These are phyloP conservation scores for Bretziella fagacearum DNA, from an alignment of 2,329 filamentous ascomycete species.

Conservation along the genomic window DNA sequence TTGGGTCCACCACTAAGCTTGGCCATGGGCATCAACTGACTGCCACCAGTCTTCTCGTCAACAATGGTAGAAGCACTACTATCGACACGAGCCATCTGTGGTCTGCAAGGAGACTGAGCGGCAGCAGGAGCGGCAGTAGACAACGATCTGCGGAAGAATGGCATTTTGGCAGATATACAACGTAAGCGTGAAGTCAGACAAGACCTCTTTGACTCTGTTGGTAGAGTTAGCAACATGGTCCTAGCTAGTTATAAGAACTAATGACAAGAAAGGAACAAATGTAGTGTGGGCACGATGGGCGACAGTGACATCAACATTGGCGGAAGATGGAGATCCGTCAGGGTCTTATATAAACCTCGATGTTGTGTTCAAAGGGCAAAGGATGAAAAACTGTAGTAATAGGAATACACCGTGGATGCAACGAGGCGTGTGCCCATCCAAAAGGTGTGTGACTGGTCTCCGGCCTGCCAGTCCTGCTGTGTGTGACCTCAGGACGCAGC, in stretches of 20 bases:
- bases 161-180: not conserved
- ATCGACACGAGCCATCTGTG: conserved; percentile 29
- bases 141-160: conserved; percentile 1
- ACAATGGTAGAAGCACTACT: conserved; percentile 20
- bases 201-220: not conserved
- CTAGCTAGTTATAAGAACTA: not conserved
- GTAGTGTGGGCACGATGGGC: too few species aligned
- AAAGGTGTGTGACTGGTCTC: not conserved
- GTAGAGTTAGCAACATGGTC: not conserved
- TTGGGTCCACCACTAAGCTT: conserved; percentile 16
- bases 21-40: too few species aligned
- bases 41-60: conserved; percentile 17
- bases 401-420: not conserved
- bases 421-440: too few species aligned
- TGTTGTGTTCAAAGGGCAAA: not conserved
- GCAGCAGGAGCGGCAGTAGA: not conserved
- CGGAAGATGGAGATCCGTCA: not conserved
- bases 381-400: not conserved
- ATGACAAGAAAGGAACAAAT: not conserved
- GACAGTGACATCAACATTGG: not conserved
- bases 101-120: conserved; percentile 14
- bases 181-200: not conserved
- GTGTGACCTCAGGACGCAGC: not conserved
- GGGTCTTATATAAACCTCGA: not conserved
- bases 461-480: not conserved